phyloP scores from a whole-genome alignment of 179 eudicot species.

The Gypsophila paniculata region DNA sequence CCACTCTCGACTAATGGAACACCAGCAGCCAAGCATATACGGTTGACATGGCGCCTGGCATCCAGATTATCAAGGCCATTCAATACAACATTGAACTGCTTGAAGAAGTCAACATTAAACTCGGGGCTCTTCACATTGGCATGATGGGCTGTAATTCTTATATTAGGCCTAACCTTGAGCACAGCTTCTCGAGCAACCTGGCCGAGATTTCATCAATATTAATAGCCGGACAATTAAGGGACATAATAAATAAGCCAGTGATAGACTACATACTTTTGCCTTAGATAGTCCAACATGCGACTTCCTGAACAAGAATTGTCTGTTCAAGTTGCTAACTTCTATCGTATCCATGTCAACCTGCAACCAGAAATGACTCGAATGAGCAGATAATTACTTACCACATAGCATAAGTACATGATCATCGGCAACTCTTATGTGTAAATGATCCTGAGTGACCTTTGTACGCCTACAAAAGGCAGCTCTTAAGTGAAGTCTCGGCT shows the following conservation, averaged over 20 bases:
- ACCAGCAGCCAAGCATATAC: conserved; percentile 89
- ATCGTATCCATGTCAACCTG: conserved; percentile 98
- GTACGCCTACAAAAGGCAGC: too few relatives aligned
- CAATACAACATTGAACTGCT: conserved; percentile 78
- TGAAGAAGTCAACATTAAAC: conserved; percentile 87
- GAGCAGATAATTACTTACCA: too few relatives aligned
- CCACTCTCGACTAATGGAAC: conserved; percentile 93
- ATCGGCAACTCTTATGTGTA: too few relatives aligned
- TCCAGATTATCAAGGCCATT: conserved; percentile 97
- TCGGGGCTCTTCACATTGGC: conserved; percentile 82
- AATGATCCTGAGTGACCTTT: too few relatives aligned
- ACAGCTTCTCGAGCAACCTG: conserved; percentile 99
- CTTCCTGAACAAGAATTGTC: conserved; percentile 85
- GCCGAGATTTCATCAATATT: conserved; percentile 16
- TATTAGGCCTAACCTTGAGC: conserved; percentile 75
- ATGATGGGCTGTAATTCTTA: conserved; percentile 81
- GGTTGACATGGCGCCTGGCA: conserved; percentile 95
- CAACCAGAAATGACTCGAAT: conserved; percentile 27
- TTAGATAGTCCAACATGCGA: conserved; percentile 92
- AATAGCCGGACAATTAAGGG: conserved; percentile 9
- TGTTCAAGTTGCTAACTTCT: conserved; percentile 91
- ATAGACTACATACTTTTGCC: conserved; percentile 68
- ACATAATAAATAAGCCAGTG: conserved; percentile 15
- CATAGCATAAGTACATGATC: too few relatives aligned
- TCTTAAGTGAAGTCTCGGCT: too few relatives aligned